These are phyloP conservation scores for Rhodotorula sp. DNA, from an alignment of 1,284 basidiomycete species.

Conservation along the genomic window DNA sequence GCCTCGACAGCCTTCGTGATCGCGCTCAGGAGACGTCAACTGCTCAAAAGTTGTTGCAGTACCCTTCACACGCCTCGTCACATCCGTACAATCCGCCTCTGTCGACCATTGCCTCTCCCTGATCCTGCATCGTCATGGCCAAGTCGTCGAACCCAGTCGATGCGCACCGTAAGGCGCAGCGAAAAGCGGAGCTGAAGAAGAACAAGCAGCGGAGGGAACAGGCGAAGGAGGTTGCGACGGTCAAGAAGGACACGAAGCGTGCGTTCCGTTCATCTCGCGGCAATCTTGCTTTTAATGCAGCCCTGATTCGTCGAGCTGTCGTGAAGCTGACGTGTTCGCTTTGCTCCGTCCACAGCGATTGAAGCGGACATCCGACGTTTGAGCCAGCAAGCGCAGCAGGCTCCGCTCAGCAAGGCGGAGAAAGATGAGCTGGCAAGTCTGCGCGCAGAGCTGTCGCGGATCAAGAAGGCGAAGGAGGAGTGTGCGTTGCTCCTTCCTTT, in stretches of 20 bases:
- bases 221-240: conserved; percentile 41
- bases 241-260: conserved; percentile 41
- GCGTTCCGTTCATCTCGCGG: not conserved
- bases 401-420: conserved; percentile 35
- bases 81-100: no score
- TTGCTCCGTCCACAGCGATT: conserved; percentile 14
- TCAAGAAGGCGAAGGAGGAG: conserved; percentile 80
- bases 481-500: conserved; percentile 47
- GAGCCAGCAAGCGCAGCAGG: conserved; percentile 27
- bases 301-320: not conserved
- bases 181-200: conserved; percentile 46
- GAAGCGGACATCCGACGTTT: conserved; percentile 40
- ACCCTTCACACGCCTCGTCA: no score
- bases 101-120: not conserved
- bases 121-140: conserved; percentile 24
- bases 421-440: conserved; percentile 60
- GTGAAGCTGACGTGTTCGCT: no score
- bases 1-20: no score
- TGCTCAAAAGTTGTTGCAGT: no score
- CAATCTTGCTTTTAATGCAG: not conserved
- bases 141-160: conserved; percentile 46
- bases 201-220: conserved; percentile 46
- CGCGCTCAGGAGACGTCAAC: no score
- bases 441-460: conserved; percentile 71
- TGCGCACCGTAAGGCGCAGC: conserved; percentile 48